Evolutionary conservation across 2,329 filamentous ascomycete species (phyloP).

Genomic region (Scedosporium boydii): DNA sequence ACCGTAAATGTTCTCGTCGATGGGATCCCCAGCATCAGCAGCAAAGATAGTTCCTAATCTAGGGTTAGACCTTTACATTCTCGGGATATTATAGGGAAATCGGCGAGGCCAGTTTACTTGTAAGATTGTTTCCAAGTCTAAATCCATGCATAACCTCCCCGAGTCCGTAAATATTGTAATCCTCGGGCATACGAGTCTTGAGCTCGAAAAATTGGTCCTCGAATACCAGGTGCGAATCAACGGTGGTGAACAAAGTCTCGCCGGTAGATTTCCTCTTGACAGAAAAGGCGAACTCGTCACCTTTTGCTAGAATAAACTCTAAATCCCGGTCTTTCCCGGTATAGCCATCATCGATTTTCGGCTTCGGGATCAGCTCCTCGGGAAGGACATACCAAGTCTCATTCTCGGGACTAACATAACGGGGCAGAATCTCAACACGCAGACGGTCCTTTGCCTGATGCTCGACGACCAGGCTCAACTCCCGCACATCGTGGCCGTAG

Average conservation of each 20-base stretch:
- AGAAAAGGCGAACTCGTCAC: constrained; percentile 58
- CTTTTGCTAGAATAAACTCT: constrained; percentile 41
- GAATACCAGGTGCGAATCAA: constrained; percentile 55
- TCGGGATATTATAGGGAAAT: constrained; percentile 1
- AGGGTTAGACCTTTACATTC: neutral
- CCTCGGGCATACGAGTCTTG: constrained; percentile 51
- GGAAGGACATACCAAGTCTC: constrained; percentile 58
- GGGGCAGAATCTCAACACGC: constrained; percentile 60
- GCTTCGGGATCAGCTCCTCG: constrained; percentile 51
- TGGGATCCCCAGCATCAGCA: constrained; percentile 57
- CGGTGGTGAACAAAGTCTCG: constrained; percentile 60
- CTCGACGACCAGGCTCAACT: constrained; percentile 57
- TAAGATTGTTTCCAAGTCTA: constrained; percentile 63
- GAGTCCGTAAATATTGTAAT: constrained; percentile 69
- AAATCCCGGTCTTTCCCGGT: constrained; percentile 51
- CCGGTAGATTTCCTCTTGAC: constrained; percentile 49
- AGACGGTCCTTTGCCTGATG: constrained; percentile 57
- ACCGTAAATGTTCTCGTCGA: constrained; percentile 64
- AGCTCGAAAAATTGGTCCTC: constrained; percentile 75
- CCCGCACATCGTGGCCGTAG: constrained; percentile 66
- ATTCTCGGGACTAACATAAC: constrained; percentile 51
- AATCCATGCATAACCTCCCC: constrained; percentile 65
- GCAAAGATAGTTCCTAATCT: constrained; percentile 41
- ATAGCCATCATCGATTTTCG: constrained; percentile 51
- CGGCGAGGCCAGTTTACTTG: constrained; percentile 30